A percentile compares a stretch with the other conserved stretches of the same genome.
phyloP scores from a whole-genome alignment of 2,329 filamentous ascomycete genomes.

The Aspergillus hiratsukae region DNA sequence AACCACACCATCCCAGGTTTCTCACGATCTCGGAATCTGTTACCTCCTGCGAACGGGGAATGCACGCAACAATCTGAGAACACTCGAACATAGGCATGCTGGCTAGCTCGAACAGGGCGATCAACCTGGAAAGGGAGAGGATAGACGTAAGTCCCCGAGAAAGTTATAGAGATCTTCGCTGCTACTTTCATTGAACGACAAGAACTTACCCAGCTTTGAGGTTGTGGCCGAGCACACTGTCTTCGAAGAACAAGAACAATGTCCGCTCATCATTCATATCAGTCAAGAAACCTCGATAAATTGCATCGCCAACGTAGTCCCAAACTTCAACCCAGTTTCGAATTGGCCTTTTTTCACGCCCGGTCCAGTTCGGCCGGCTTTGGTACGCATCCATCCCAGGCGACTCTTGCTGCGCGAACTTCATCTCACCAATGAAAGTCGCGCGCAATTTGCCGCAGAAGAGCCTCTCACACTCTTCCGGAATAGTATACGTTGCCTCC shows the following conservation, averaged over 20 bases:
- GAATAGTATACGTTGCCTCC: constrained; percentile 94
- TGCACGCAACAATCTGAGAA: constrained; percentile 71
- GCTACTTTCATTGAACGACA: neutral
- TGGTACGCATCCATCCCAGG: constrained; percentile 72
- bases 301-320: constrained; percentile 79
- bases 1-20: constrained; percentile 90
- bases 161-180: neutral
- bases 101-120: constrained; percentile 85
- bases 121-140: constrained; percentile 54
- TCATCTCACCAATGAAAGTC: constrained; percentile 96
- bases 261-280: constrained; percentile 66
- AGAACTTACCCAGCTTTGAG: constrained; percentile 77
- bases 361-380: constrained; percentile 28
- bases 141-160: neutral
- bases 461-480: constrained; percentile 99
- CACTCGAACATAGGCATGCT: constrained; percentile 68
- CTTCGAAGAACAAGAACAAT: constrained; percentile 85
- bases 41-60: constrained; percentile 65
- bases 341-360: constrained; percentile 20
- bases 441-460: constrained; percentile 93
- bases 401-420: constrained; percentile 70
- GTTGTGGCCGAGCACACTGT: constrained; percentile 66
- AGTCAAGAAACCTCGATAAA: constrained; percentile 80
- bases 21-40: constrained; percentile 64
- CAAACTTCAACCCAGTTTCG: constrained; percentile 37